Base-by-base conservation (phyloP, 768 basidiomycete genomes). In the Galerina sulciceps region DNA sequence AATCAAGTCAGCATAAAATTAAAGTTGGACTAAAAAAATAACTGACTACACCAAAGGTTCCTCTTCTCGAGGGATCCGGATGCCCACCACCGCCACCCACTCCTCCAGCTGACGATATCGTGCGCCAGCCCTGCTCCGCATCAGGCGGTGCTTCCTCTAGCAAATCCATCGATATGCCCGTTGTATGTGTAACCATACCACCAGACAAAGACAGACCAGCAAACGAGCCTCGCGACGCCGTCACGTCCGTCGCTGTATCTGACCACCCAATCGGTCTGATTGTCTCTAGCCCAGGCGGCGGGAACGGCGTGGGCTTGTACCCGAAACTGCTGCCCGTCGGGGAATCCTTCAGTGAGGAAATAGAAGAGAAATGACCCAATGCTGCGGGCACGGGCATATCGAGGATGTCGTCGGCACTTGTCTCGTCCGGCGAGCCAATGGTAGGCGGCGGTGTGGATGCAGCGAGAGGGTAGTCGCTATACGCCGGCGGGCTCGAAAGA, bases 121-220 rank as follows among this genome's bases (percentile, higher is more conserved):
- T 75, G 58, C 84, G 77, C 90, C 90, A 91, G 4, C 81, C 75
- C 54, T 81, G 83, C 17, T 79, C 79, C 22, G 89, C 85, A 55
- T 68, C 67, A 2, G 90, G 90, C 8, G 90, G 90, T 20, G 79
- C 86, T 35, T 90, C 87, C 59, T 92, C 90, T 14, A 90, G 73
- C 5, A 89, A 67, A 66, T 91, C 88, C 17, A 86, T 80, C 3
- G 79, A 72, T 53, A 86, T 73, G 2, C 61, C 72, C 38, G 71
- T 52, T 58, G 67, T 53, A 63, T 69, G 51, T 36, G 40, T 37
- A 36, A 37, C 57, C 34, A 53, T 54, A n/a, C 57, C 60, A 17
- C 40, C 26, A 17, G 55, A 45, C 3, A 56, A 23, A 49, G 43
- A 49, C 14, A 61, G 26, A 20, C 54, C 56, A 15, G 37, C 31